Conservation (phyloP, 108 stramenopile genomes). For the Hondaea fermentalgiana region DNA sequence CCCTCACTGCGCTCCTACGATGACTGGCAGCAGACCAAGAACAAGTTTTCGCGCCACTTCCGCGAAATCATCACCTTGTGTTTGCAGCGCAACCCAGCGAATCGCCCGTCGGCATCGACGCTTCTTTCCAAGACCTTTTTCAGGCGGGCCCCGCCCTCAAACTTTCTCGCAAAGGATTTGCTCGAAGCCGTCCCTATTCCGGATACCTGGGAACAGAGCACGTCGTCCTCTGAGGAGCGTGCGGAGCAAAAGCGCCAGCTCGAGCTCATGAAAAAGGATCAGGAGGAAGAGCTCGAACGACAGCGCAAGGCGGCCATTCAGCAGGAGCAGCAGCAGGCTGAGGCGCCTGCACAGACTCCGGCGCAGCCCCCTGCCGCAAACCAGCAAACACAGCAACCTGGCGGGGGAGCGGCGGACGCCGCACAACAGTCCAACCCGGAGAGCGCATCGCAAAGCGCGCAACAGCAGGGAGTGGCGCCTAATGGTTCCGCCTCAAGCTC, state of each 20-base stretch:
- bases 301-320: neutral
- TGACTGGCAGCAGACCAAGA: constrained; percentile 27
- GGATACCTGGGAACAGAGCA: neutral
- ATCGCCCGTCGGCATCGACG: constrained; percentile 41
- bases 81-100: constrained; percentile 45
- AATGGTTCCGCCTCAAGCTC: neutral
- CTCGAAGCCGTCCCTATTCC: constrained; percentile 3
- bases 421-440: too few species aligned
- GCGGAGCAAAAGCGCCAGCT: neutral
- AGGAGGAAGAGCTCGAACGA: neutral
- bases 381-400: too few species aligned
- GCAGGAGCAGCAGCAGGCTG: neutral
- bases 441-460: too few species aligned
- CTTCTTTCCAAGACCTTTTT: constrained; percentile 44
- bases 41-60: constrained; percentile 12
- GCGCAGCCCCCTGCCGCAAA: too few species aligned
- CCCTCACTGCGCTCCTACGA: constrained; percentile 76
- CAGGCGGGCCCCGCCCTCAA: constrained; percentile 3
- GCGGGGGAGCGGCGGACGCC: too few species aligned
- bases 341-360: neutral
- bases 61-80: constrained; percentile 38
- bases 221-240: neutral
- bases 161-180: neutral
- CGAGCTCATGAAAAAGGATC: neutral
- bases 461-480: neutral